phyloP scores from a whole-genome alignment of 2,329 filamentous ascomycete species.

The Claviceps sp. region DNA sequence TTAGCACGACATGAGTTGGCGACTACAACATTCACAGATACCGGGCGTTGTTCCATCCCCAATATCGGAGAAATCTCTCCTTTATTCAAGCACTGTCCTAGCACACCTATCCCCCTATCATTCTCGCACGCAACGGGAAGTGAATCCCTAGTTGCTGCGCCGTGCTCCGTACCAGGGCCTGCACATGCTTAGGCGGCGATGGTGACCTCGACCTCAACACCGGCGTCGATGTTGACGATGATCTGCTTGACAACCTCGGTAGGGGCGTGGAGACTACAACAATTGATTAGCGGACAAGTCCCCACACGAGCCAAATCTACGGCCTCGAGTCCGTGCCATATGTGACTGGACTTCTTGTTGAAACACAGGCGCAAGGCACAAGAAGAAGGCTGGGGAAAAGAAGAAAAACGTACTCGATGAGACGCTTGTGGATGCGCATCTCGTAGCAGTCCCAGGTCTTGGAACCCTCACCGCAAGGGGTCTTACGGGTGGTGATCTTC shows the following conservation, averaged over 20 bases:
- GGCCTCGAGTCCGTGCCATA: not conserved
- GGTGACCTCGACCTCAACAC: conserved; percentile 87
- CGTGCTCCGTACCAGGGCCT: not conserved
- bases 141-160: not conserved
- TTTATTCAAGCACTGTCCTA: conserved; percentile 4
- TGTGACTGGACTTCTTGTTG: not conserved
- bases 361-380: not conserved
- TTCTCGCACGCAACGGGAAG: not conserved
- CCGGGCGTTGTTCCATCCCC: not conserved
- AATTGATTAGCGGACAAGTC: not conserved
- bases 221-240: conserved; percentile 91
- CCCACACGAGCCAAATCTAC: not conserved
- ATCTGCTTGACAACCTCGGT: conserved; percentile 97
- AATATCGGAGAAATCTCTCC: not conserved
- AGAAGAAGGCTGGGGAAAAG: not conserved
- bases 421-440: conserved; percentile 98
- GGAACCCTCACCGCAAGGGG: conserved; percentile 97
- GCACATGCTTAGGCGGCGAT: conserved; percentile 57
- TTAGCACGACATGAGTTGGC: no score
- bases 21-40: not conserved
- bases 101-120: not conserved
- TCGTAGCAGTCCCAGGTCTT: conserved; percentile 99
- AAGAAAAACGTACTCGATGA: conserved; percentile 61
- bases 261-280: conserved; percentile 74
- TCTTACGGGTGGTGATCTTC: conserved; percentile 97